Conservation (phyloP, 306 rosid genomes). For the Cucumis sativus region Cucumber_9930_V3 NC_026659.2:1698001-1698500, state of each 20-base stretch:
- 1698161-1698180: too few species aligned
- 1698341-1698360: conserved; percentile 4
- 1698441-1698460: not conserved
- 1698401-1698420: conserved; percentile 17
- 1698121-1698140: too few species aligned
- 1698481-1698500: not conserved
- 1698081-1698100: too few species aligned
- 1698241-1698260: conserved; percentile 12
- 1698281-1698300: not conserved
- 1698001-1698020: conserved; percentile 10
- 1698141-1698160: too few species aligned
- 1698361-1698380: conserved; percentile 10
- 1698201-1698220: too few species aligned
- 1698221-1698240: conserved; percentile 18
- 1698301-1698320: conserved; percentile 8
- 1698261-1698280: conserved; percentile 13
- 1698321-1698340: conserved; percentile 22
- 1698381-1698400: conserved; percentile 8
- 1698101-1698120: too few species aligned
- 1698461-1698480: not conserved
- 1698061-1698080: conserved; percentile 11
- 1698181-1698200: too few species aligned
- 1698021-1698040: conserved; percentile 11
- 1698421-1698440: conserved; percentile 27
- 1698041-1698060: conserved; percentile 14